Evolutionary conservation across 345 rosid genomes (phyloP).

Genomic region (Eucalyptus pauciflora): DNA sequence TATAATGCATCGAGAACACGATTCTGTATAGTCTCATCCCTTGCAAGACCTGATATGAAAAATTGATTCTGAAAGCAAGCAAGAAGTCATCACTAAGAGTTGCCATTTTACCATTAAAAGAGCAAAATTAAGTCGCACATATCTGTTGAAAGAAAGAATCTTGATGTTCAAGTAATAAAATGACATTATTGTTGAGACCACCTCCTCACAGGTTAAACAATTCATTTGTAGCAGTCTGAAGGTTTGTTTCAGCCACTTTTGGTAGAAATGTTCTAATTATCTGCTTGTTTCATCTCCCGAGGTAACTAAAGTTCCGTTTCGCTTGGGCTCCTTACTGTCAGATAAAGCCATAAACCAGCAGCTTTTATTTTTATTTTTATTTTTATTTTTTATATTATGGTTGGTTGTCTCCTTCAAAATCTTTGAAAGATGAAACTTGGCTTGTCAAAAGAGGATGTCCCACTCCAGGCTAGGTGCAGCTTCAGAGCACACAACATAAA

Average conservation of each 20-base stretch:
- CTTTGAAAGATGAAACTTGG: background rate
- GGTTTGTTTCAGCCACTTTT: background rate
- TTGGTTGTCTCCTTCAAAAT: background rate
- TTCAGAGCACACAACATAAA: background rate
- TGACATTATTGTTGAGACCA: background rate
- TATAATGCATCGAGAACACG: constrained; percentile 67
- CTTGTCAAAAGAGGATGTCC: background rate
- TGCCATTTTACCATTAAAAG: background rate
- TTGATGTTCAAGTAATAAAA: background rate
- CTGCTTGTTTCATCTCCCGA: background rate
- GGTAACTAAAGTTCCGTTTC: background rate
- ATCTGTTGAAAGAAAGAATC: background rate
- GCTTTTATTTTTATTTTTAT: background rate
- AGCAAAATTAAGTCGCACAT: background rate
- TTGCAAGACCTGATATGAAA: constrained; percentile 78
- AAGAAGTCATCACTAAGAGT: background rate
- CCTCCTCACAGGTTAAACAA: background rate
- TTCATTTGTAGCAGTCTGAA: background rate
- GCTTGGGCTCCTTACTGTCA: background rate
- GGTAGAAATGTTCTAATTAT: background rate
- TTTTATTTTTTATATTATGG: background rate
- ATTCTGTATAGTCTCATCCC: constrained; percentile 70
- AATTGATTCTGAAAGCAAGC: constrained; percentile 68
- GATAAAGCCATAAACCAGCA: background rate
- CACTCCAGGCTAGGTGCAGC: background rate